These are phyloP conservation scores for Epichloe glyceriae DNA, from an alignment of 2,329 filamentous ascomycete genomes.

Conservation along the genomic window DNA sequence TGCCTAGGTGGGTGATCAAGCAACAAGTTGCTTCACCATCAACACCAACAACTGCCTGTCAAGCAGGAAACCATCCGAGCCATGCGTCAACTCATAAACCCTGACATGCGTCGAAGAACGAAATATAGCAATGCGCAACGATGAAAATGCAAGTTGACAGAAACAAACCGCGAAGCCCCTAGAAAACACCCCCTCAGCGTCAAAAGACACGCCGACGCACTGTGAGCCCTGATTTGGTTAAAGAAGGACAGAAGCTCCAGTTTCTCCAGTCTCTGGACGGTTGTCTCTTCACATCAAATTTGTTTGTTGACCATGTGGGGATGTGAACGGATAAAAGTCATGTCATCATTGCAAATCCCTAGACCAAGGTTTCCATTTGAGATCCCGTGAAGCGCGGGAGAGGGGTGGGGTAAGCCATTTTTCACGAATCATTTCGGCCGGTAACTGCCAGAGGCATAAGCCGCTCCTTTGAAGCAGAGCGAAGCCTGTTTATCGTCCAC, in stretches of 20 bases:
- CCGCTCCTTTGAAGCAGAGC: constrained; percentile 64
- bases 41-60: constrained; percentile 7
- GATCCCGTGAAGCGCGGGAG: constrained; percentile 7
- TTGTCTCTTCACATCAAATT: background rate
- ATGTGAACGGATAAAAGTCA: background rate
- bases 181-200: background rate
- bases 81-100: constrained; percentile 22
- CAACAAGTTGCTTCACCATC: constrained; percentile 1
- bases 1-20: constrained; percentile 3
- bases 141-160: constrained; percentile 12
- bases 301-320: background rate
- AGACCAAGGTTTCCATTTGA: constrained; percentile 2
- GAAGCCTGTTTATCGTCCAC: constrained; percentile 75
- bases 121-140: constrained; percentile 27
- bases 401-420: constrained; percentile 3
- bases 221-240: background rate
- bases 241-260: background rate
- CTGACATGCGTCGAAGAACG: constrained; percentile 28
- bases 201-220: background rate
- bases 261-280: background rate
- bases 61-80: constrained; percentile 22
- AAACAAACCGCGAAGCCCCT: constrained; percentile 8
- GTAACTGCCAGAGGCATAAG: constrained; percentile 27
- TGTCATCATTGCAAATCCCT: background rate
- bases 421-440: constrained; percentile 21